Base-by-base conservation (phyloP, 441 rosid genomes). In the Viola pubescens region DNA sequence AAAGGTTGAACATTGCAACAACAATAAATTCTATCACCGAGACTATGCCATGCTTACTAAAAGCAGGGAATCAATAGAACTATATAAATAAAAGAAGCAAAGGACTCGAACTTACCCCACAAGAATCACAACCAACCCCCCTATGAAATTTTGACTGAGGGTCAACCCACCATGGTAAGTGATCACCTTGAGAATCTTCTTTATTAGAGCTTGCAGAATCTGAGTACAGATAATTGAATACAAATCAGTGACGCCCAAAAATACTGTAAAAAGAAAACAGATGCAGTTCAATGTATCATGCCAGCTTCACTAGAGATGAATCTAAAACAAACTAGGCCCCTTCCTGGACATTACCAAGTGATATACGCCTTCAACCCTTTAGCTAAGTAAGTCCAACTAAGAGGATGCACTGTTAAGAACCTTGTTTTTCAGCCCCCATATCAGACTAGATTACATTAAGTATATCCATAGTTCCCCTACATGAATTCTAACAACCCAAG, bases 61-160 rank as follows among this genome's bases (percentile, higher is more conserved):
- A 59, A 47, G 2, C 37, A 56, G 14, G 37, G 37, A 47, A 48
- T 16, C 16, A n/a, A 43, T 3, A 4, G 34, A 26, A 26, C 34
- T 26, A 26, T 26, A 26, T 4, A 6, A 26, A 55, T 6, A n/a
- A 40, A 50, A 26, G 40, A 54, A 46, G 40, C 7, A 19, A 26
- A 52, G 55, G 68, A 58, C 7, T 51, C 41, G 53, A 38, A 60
- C 54, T 81, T 80, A 87, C 91, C 77, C 91, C 95, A 56, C 89
- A 85, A 62, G 61, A 75, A 76, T 88, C 89, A 61, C 91, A 88
- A 55, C 91, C 91, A 70, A 49, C 65, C 53, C 60, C 55, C 14
- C 14, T 0, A 69, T 83, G 91, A 69, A 70, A 60, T 7, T 48
- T 67, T 12, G 63, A 51, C 7, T 5, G 64, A 60, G 70, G 71